These are phyloP conservation scores for Cladosporium sp. DNA, from an alignment of 2,329 filamentous ascomycete genomes.

Conservation along the genomic window DNA sequence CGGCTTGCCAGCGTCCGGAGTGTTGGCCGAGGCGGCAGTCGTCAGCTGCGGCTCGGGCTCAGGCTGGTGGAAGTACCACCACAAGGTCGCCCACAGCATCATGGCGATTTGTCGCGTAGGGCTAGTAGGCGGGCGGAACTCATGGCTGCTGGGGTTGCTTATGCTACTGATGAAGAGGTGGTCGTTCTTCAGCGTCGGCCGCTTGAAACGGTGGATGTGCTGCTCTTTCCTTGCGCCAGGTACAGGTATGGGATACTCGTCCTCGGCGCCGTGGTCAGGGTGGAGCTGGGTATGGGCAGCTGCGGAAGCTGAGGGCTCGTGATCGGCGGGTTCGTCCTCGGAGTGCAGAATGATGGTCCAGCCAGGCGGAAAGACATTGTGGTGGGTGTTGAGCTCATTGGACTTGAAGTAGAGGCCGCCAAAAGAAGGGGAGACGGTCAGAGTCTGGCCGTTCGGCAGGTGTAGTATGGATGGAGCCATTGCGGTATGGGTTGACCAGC, in stretches of 20 bases:
- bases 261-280: conserved; percentile 15
- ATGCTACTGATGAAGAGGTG: conserved; percentile 88
- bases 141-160: conserved; percentile 70
- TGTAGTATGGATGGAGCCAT: conserved; percentile 45
- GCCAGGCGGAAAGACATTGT: conserved; percentile 70
- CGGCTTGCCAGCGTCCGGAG: conserved; percentile 62
- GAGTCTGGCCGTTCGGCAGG: conserved; percentile 80
- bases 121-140: conserved; percentile 73
- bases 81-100: conserved; percentile 92
- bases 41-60: conserved; percentile 60
- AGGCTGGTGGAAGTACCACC: conserved; percentile 94
- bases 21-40: conserved; percentile 57
- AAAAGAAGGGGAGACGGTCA: conserved; percentile 79
- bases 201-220: conserved; percentile 59
- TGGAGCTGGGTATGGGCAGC: conserved; percentile 11
- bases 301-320: conserved; percentile 5
- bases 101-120: conserved; percentile 86
- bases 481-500: background rate
- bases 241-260: conserved; percentile 23
- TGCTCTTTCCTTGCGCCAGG: conserved; percentile 24
- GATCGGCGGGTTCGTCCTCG: conserved; percentile 42
- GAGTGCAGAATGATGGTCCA: conserved; percentile 87
- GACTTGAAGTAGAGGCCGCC: conserved; percentile 87
- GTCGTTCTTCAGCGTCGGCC: conserved; percentile 71
- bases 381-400: conserved; percentile 63